Evolutionary conservation across 108 stramenopile genomes (phyloP).

Genomic region (Skeletonema marinoi): DNA sequence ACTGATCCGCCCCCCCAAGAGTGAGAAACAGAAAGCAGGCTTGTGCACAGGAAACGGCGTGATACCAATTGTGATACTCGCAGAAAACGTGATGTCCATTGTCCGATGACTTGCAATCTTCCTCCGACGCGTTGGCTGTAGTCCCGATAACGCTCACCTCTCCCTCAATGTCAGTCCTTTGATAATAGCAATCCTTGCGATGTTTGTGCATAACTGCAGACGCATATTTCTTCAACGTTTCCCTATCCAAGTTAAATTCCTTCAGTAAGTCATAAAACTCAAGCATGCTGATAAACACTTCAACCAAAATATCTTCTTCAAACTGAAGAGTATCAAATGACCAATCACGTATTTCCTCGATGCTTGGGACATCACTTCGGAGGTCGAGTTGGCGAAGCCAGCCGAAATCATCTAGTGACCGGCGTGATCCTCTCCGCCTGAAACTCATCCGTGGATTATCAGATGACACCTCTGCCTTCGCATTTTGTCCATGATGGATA

Average conservation of each 20-base stretch:
- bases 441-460: not conserved
- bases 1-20: slow-evolving; percentile 21
- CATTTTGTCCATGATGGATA: not conserved
- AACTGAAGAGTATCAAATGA: slow-evolving; percentile 37
- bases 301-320: slow-evolving; percentile 23
- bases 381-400: slow-evolving; percentile 35
- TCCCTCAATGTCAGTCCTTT: slow-evolving; percentile 12
- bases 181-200: slow-evolving; percentile 28
- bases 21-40: slow-evolving; percentile 47
- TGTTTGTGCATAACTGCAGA: slow-evolving; percentile 28
- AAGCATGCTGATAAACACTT: slow-evolving; percentile 18
- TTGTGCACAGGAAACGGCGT: slow-evolving; percentile 59
- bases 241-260: slow-evolving; percentile 19
- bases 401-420: slow-evolving; percentile 1
- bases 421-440: too few species aligned
- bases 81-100: slow-evolving; percentile 2
- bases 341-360: slow-evolving; percentile 39
- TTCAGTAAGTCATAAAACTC: slow-evolving; percentile 40
- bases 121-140: too few species aligned
- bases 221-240: slow-evolving; percentile 17
- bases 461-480: not conserved
- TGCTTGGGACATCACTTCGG: slow-evolving; percentile 20
- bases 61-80: slow-evolving; percentile 67
- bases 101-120: not conserved
- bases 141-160: not conserved